These are phyloP conservation scores for Pythium folliculosum DNA, from an alignment of 352 stramenopile species.

Conservation along the genomic window DNA sequence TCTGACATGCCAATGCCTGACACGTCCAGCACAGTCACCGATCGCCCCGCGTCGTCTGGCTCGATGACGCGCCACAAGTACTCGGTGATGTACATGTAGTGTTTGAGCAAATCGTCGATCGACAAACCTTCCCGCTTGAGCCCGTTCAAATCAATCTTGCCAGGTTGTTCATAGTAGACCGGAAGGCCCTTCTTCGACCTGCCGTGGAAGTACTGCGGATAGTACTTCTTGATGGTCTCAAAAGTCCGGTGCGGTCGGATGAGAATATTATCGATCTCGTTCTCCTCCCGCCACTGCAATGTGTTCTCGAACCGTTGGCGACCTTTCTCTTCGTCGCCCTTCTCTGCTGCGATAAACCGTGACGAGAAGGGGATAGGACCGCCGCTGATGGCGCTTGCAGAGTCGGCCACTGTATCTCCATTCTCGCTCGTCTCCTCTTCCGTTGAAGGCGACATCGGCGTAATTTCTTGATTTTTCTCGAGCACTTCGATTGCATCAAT, in stretches of 20 bases:
- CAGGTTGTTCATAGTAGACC: constrained; percentile 85
- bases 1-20: constrained; percentile 89
- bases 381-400: constrained; percentile 41
- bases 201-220: constrained; percentile 91
- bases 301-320: constrained; percentile 73
- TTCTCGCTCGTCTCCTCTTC: constrained; percentile 26
- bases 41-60: constrained; percentile 65
- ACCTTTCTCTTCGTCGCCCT: constrained; percentile 82
- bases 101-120: constrained; percentile 84
- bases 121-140: constrained; percentile 86
- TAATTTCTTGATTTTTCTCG: constrained; percentile 35
- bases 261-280: constrained; percentile 88
- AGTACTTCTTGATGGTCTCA: constrained; percentile 90
- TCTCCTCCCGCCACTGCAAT: constrained; percentile 84
- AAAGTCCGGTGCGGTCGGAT: constrained; percentile 79
- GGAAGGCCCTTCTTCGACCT: constrained; percentile 71
- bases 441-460: constrained; percentile 8
- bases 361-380: constrained; percentile 73
- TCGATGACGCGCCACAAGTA: constrained; percentile 88
- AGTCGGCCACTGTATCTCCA: constrained; percentile 1
- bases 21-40: constrained; percentile 85
- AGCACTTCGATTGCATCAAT: constrained; percentile 69
- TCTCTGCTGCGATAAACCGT: constrained; percentile 83
- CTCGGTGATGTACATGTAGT: constrained; percentile 94
- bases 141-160: constrained; percentile 85